Evolutionary conservation across 805 yeast species (phyloP).

Genomic region (Candida xiaguanensis): DNA sequence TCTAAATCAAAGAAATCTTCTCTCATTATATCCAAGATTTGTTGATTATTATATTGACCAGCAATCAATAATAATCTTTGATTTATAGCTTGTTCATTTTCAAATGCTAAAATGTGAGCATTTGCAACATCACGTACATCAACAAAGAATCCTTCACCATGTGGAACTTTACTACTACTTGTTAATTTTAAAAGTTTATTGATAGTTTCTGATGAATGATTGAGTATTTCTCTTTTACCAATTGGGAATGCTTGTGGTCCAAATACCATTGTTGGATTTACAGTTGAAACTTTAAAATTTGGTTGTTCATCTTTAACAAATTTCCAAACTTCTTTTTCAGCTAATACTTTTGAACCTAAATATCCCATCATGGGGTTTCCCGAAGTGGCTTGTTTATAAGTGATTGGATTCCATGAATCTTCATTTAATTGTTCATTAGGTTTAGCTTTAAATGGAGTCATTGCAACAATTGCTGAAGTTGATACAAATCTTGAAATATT

Average conservation of each 20-base stretch:
- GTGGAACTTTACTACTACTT: conserved; percentile 23
- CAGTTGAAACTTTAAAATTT: conserved; percentile 28
- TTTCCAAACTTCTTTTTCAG: conserved; percentile 29
- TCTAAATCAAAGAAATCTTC: conserved; percentile 39
- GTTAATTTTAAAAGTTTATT: conserved; percentile 27
- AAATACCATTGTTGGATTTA: conserved; percentile 35
- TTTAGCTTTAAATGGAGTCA: conserved; percentile 9
- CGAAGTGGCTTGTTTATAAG: conserved; percentile 20
- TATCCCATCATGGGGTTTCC: conserved; percentile 17
- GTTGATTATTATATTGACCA: conserved; percentile 19
- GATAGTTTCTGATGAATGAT: conserved; percentile 26
- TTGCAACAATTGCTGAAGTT: conserved; percentile 42
- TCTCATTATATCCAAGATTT: conserved; percentile 25
- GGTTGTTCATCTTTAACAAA: conserved; percentile 22
- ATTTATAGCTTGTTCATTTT: conserved; percentile 18
- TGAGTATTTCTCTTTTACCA: conserved; percentile 26
- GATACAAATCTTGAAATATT: conserved; percentile 47
- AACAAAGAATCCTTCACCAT: conserved; percentile 12
- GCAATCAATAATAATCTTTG: conserved; percentile 23
- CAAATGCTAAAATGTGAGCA: conserved; percentile 38
- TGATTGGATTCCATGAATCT: conserved; percentile 34
- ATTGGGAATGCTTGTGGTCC: conserved; percentile 34
- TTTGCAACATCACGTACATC: conserved; percentile 26
- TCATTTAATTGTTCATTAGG: conserved; percentile 19
- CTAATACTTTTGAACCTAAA: conserved; percentile 30